Evolutionary conservation across 176 grass and related monocot species (phyloP).

Genomic region (Triticum aestivum): DNA sequence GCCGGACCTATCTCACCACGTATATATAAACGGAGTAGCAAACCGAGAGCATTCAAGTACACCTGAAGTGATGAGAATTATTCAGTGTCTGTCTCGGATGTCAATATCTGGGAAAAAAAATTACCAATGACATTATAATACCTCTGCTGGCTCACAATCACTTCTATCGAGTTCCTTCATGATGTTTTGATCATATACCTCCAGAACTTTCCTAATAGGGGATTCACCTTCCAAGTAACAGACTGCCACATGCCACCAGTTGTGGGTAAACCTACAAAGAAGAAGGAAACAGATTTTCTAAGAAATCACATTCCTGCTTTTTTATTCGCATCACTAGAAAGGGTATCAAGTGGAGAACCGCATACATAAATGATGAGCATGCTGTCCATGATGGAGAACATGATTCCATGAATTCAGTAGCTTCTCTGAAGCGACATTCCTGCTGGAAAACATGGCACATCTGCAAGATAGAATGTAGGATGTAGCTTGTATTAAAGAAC

Average conservation of each 20-base stretch:
- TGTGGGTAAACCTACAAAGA: slow-evolving; percentile 57
- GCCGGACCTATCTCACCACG: slow-evolving; percentile 38
- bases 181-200: slow-evolving; percentile 66
- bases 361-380: slow-evolving; percentile 72
- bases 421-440: slow-evolving; percentile 71
- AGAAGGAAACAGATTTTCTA: neutral
- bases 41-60: slow-evolving; percentile 73
- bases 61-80: slow-evolving; percentile 62
- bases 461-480: slow-evolving; percentile 38
- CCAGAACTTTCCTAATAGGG: slow-evolving; percentile 54
- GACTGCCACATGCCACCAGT: slow-evolving; percentile 80
- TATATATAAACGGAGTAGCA: slow-evolving; percentile 58
- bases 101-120: neutral
- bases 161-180: slow-evolving; percentile 60
- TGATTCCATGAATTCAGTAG: slow-evolving; percentile 65
- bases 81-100: slow-evolving; percentile 27
- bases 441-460: slow-evolving; percentile 78
- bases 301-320: neutral
- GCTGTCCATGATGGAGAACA: slow-evolving; percentile 59
- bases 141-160: slow-evolving; percentile 62
- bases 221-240: slow-evolving; percentile 82
- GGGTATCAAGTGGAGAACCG: neutral
- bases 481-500: neutral
- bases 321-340: neutral
- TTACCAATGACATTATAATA: neutral